These are phyloP conservation scores for Fraxinus quadrangulata DNA, from an alignment of 257 asterid species.

Conservation along the genomic window DNA sequence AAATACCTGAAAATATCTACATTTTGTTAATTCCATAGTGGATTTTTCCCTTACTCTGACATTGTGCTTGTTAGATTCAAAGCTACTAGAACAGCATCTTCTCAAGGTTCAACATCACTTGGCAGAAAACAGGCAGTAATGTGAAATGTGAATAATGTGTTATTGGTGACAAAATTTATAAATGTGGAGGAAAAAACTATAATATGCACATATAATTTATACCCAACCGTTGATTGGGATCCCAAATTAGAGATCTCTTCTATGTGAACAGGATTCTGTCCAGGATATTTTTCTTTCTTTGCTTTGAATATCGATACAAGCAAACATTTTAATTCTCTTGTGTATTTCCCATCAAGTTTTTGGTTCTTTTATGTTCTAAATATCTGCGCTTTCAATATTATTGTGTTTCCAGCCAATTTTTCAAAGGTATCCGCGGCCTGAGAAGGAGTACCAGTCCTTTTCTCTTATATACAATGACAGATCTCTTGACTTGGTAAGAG, in stretches of 20 bases:
- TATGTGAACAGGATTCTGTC: slow-evolving; percentile 15
- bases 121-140: background rate
- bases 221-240: background rate
- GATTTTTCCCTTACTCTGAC: background rate
- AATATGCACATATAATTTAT: background rate
- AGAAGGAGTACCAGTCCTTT: slow-evolving; percentile 95
- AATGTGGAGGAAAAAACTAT: background rate
- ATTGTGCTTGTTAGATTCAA: background rate
- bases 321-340: background rate
- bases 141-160: background rate
- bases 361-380: slow-evolving; percentile 11
- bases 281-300: slow-evolving; percentile 1
- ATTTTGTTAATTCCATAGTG: background rate
- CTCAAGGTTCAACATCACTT: background rate
- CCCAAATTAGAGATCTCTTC: slow-evolving; percentile 13
- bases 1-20: background rate
- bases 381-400: slow-evolving; percentile 3
- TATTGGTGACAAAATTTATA: background rate
- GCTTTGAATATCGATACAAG: background rate
- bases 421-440: slow-evolving; percentile 91
- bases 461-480: slow-evolving; percentile 88
- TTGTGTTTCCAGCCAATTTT: slow-evolving; percentile 74
- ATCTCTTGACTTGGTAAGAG: slow-evolving; percentile 87
- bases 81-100: background rate
- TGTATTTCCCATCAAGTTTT: slow-evolving; percentile 9